Conservation (phyloP, 1,284 basidiomycete genomes). For the Gastroboletus turbinatus region DNA sequence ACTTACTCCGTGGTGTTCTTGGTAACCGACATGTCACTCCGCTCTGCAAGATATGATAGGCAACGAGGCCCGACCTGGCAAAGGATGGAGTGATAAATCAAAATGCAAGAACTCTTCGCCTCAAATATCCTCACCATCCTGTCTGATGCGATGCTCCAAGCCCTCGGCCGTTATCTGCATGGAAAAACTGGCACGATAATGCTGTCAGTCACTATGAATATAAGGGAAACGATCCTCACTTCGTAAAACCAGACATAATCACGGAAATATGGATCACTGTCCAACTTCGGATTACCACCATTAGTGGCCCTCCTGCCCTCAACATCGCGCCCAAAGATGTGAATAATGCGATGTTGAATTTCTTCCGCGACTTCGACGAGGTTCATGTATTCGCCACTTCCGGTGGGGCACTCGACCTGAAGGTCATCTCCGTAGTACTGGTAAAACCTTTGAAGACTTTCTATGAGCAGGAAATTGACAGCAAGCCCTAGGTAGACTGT, state of each 20-base stretch:
- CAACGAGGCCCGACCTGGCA: conserved; percentile 83
- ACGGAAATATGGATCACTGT: conserved; percentile 93
- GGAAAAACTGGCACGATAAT: conserved; percentile 75
- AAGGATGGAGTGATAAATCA: background rate
- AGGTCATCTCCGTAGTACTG: conserved; percentile 92
- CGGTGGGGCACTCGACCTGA: conserved; percentile 93
- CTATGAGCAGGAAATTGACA: conserved; percentile 91
- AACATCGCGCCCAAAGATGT: conserved; percentile 91
- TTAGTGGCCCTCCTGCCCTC: conserved; percentile 88
- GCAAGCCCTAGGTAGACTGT: conserved; percentile 65
- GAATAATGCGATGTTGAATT: conserved; percentile 95
- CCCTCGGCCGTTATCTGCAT: conserved; percentile 89
- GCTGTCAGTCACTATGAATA: conserved; percentile 2
- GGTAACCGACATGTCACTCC: conserved; percentile 83
- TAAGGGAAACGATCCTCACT: conserved; percentile 38
- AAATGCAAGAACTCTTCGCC: background rate
- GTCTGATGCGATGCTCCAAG: conserved; percentile 97
- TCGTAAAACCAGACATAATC: conserved; percentile 97
- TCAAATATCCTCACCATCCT: conserved; percentile 67
- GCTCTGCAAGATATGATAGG: conserved; percentile 88
- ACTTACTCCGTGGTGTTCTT: conserved; percentile 81
- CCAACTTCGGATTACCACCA: conserved; percentile 84
- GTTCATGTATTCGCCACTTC: conserved; percentile 94
- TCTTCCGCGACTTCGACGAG: conserved; percentile 92
- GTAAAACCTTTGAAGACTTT: conserved; percentile 94